Evolutionary conservation across 2,329 filamentous ascomycete genomes (phyloP).

Genomic region (Scytalidium sp.): DNA sequence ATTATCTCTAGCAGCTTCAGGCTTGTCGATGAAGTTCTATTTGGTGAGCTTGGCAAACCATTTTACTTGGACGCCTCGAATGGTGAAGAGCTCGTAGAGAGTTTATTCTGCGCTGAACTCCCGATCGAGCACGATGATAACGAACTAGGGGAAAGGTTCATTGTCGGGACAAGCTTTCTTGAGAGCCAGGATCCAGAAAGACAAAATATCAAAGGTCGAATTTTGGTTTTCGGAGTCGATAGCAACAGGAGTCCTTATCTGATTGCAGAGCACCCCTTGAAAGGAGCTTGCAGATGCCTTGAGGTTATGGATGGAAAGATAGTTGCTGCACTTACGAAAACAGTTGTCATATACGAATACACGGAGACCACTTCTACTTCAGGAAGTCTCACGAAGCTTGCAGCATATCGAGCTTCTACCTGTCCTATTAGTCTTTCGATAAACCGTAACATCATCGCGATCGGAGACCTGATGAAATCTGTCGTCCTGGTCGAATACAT

Average conservation of each 20-base stretch:
- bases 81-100: conserved; percentile 73
- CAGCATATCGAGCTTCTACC: conserved; percentile 77
- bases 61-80: conserved; percentile 54
- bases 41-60: conserved; percentile 70
- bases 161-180: conserved; percentile 85
- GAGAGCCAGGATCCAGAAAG: conserved; percentile 50
- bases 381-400: conserved; percentile 64
- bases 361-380: conserved; percentile 51
- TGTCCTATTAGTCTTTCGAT: conserved; percentile 80
- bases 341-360: conserved; percentile 61
- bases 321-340: conserved; percentile 86
- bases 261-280: conserved; percentile 66
- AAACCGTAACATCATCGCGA: conserved; percentile 70
- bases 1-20: conserved; percentile 76
- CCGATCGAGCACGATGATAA: conserved; percentile 54
- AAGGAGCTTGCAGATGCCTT: conserved; percentile 77
- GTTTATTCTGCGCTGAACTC: conserved; percentile 75
- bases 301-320: conserved; percentile 73
- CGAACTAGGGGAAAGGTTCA: conserved; percentile 68
- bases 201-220: conserved; percentile 65
- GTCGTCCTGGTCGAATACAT: conserved; percentile 74
- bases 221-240: conserved; percentile 81
- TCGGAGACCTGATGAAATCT: conserved; percentile 94
- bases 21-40: conserved; percentile 86
- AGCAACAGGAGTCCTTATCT: conserved; percentile 70